Evolutionary conservation across 164 flowering plant genomes (phyloP).

Genomic region (Nymphaea colorata): DNA sequence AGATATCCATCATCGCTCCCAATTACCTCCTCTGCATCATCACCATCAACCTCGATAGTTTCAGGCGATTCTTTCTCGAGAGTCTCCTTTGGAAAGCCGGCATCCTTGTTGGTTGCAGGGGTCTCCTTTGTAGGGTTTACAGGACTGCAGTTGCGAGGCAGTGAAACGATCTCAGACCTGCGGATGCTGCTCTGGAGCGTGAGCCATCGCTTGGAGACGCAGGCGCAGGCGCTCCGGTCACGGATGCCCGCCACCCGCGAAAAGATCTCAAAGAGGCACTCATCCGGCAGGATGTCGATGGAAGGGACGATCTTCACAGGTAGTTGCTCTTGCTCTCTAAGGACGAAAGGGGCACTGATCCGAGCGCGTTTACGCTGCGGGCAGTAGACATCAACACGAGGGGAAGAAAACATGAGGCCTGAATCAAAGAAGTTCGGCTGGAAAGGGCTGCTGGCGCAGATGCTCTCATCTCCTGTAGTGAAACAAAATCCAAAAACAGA

Average conservation of each 20-base stretch:
- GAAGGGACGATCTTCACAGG: slow-evolving; percentile 30
- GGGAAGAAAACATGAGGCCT: slow-evolving; percentile 5
- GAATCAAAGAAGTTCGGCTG: slow-evolving; percentile 17
- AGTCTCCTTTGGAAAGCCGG: too few species aligned
- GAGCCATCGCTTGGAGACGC: slow-evolving; percentile 81
- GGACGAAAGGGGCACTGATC: slow-evolving; percentile 19
- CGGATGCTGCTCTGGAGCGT: slow-evolving; percentile 39
- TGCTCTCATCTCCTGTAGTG: slow-evolving; percentile 20
- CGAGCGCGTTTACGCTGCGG: slow-evolving; percentile 33
- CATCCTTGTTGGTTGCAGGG: not conserved
- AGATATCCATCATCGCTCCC: slow-evolving; percentile 41
- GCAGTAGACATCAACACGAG: slow-evolving; percentile 20
- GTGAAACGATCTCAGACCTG: slow-evolving; percentile 19
- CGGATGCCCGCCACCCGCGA: slow-evolving; percentile 40
- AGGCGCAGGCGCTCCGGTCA: slow-evolving; percentile 52
- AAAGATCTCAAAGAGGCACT: slow-evolving; percentile 78
- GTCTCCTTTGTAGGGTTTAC: not conserved
- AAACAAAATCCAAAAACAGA: not conserved
- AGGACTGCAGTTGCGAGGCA: not conserved
- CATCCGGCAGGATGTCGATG: slow-evolving; percentile 66
- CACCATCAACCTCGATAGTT: not conserved
- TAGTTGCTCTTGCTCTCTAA: slow-evolving; percentile 15
- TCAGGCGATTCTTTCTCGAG: not conserved
- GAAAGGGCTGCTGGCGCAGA: slow-evolving; percentile 13
- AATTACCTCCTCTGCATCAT: slow-evolving; percentile 19